A percentile compares a stretch with the other conserved stretches of the same genome.
Conservation (phyloP, 352 stramenopile genomes). For the Phytophthora constricta region DNA sequence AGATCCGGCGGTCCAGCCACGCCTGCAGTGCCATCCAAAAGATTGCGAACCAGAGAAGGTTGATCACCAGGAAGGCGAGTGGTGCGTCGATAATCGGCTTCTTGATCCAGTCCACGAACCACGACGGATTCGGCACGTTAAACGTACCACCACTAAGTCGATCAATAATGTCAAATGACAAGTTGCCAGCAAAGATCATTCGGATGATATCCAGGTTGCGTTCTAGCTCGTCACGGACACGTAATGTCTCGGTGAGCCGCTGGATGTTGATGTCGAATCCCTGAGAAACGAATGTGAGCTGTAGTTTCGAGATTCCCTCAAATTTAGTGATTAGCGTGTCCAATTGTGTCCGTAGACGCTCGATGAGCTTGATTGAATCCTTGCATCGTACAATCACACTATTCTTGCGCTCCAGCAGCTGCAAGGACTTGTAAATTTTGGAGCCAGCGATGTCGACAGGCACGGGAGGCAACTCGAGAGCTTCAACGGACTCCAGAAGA, state of each 20-base stretch:
- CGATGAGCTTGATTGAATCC: constrained; percentile 96
- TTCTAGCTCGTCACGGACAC: constrained; percentile 59
- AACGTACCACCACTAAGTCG: constrained; percentile 93
- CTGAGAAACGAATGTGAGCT: constrained; percentile 88
- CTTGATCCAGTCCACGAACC: constrained; percentile 83
- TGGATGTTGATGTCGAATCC: constrained; percentile 91
- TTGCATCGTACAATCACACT: constrained; percentile 93
- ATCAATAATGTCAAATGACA: constrained; percentile 96
- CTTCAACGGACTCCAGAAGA: constrained; percentile 94
- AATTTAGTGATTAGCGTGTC: constrained; percentile 94
- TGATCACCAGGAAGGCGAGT: constrained; percentile 82
- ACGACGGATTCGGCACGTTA: constrained; percentile 89
- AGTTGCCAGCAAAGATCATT: constrained; percentile 91
- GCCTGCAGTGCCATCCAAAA: constrained; percentile 64
- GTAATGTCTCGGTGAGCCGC: constrained; percentile 80
- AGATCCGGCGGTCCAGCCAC: constrained; percentile 47
- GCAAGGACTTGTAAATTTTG: constrained; percentile 93
- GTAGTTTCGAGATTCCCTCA: constrained; percentile 87
- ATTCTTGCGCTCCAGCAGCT: constrained; percentile 89
- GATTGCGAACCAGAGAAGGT: constrained; percentile 73
- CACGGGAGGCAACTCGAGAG: constrained; percentile 72
- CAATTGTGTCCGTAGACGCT: constrained; percentile 90
- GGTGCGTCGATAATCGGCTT: constrained; percentile 65
- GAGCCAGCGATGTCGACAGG: constrained; percentile 52
- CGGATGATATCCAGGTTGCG: constrained; percentile 89